These are phyloP conservation scores for Soucietia sequanensis DNA, from an alignment of 805 yeast genomes.

Conservation along the genomic window DNA sequence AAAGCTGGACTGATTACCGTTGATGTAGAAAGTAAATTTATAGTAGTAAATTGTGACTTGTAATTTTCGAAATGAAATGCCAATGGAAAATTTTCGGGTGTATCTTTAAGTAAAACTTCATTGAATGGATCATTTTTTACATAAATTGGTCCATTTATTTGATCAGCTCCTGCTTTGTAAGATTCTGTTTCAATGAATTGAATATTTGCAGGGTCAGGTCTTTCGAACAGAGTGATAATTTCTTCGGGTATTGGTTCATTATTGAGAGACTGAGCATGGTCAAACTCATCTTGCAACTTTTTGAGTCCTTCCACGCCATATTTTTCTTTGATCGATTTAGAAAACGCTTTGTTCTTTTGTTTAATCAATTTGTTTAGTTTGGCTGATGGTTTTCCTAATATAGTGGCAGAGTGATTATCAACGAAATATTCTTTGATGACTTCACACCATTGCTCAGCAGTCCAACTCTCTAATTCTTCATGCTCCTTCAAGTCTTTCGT, in stretches of 20 bases:
- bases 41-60: slow-evolving; percentile 73
- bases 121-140: slow-evolving; percentile 23
- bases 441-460: slow-evolving; percentile 62
- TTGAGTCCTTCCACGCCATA: slow-evolving; percentile 63
- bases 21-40: slow-evolving; percentile 61
- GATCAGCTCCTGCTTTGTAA: slow-evolving; percentile 55
- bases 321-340: slow-evolving; percentile 47
- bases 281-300: slow-evolving; percentile 49
- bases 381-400: slow-evolving; percentile 72
- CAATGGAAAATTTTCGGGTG: slow-evolving; percentile 56
- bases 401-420: slow-evolving; percentile 59
- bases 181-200: slow-evolving; percentile 68
- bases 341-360: slow-evolving; percentile 46
- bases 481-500: slow-evolving; percentile 57
- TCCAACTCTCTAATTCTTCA: slow-evolving; percentile 59
- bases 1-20: slow-evolving; percentile 48
- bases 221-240: slow-evolving; percentile 58
- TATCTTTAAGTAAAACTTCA: slow-evolving; percentile 15
- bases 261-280: slow-evolving; percentile 64
- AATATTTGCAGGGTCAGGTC: slow-evolving; percentile 75
- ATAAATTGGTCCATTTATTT: slow-evolving; percentile 26
- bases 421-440: slow-evolving; percentile 54
- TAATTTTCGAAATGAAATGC: slow-evolving; percentile 77
- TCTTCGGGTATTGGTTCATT: slow-evolving; percentile 75
- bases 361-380: slow-evolving; percentile 54